Percentiles rank a stretch among this genome's conserved stretches.
Evolutionary conservation across 1,284 basidiomycete species (phyloP).

Genomic region (Tremellales sp.): DNA sequence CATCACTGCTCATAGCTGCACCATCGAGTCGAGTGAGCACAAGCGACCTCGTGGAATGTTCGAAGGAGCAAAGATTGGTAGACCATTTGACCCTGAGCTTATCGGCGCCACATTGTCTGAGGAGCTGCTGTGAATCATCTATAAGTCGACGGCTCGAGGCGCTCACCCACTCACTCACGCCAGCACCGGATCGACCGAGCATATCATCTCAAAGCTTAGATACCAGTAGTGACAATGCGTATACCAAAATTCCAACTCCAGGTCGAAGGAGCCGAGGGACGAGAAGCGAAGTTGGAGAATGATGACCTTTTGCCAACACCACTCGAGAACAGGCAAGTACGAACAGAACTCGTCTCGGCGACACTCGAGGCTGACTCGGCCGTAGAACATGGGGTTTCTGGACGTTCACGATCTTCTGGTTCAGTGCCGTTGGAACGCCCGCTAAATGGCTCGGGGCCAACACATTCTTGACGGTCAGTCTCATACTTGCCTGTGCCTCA

Average conservation of each 20-base stretch:
- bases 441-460: conserved; percentile 27
- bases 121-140: too few species aligned
- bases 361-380: neutral
- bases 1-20: too few species aligned
- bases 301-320: conserved; percentile 35
- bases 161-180: too few species aligned
- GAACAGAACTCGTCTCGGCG: neutral
- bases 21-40: too few species aligned
- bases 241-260: conserved; percentile 18
- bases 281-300: conserved; percentile 27
- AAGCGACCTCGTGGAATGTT: too few species aligned
- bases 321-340: conserved; percentile 14
- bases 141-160: too few species aligned
- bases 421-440: conserved; percentile 27
- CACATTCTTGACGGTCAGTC: conserved; percentile 24
- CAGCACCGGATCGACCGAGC: too few species aligned
- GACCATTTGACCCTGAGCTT: too few species aligned
- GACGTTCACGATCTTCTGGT: conserved; percentile 32
- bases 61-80: too few species aligned
- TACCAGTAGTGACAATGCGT: conserved; percentile 4
- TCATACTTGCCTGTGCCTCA: neutral
- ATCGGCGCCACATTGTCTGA: too few species aligned
- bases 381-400: conserved; percentile 32
- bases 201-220: too few species aligned
- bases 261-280: conserved; percentile 18